These are phyloP conservation scores for Suzukiozyma palmioleophila DNA, from an alignment of 1,139 yeast species.

Conservation along the genomic window DNA sequence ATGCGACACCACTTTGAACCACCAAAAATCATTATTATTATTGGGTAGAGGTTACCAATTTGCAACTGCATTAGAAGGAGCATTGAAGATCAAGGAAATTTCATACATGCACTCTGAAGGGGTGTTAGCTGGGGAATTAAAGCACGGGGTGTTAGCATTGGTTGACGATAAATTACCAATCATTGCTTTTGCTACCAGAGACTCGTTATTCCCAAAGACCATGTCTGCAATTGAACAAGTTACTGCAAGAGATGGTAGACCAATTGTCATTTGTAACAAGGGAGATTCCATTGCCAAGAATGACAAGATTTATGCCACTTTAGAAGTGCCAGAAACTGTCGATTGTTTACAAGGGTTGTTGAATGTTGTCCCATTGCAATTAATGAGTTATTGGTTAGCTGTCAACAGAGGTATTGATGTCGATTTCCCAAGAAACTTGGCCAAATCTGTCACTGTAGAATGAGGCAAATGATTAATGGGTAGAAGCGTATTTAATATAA, in stretches of 20 bases:
- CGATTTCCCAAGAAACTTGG: slow-evolving; percentile 98
- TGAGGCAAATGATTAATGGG: slow-evolving; percentile 18
- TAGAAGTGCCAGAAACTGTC: slow-evolving; percentile 92
- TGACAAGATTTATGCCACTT: slow-evolving; percentile 56
- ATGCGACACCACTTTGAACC: slow-evolving; percentile 67
- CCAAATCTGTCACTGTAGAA: slow-evolving; percentile 97
- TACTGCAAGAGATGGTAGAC: slow-evolving; percentile 95
- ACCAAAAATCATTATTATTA: slow-evolving; percentile 81
- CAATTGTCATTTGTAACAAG: slow-evolving; percentile 88
- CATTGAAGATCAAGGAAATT: slow-evolving; percentile 95
- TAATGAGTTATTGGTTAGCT: slow-evolving; percentile 97
- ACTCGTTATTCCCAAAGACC: slow-evolving; percentile 93
- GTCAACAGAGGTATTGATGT: slow-evolving; percentile 94
- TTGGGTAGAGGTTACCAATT: slow-evolving; percentile 97
- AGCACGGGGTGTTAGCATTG: slow-evolving; percentile 96
- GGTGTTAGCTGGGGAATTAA: slow-evolving; percentile 97
- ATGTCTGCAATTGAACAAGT: slow-evolving; percentile 97
- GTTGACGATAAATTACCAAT: slow-evolving; percentile 94
- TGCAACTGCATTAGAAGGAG: slow-evolving; percentile 98
- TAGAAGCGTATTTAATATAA: too few relatives aligned
- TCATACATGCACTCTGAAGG: slow-evolving; percentile 99
- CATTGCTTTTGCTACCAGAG: slow-evolving; percentile 96
- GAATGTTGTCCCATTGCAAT: slow-evolving; percentile 91
- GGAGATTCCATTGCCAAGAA: slow-evolving; percentile 63
- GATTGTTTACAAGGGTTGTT: slow-evolving; percentile 96